phyloP scores from a whole-genome alignment of 345 rosid genomes.

The Gossypium australe region DNA sequence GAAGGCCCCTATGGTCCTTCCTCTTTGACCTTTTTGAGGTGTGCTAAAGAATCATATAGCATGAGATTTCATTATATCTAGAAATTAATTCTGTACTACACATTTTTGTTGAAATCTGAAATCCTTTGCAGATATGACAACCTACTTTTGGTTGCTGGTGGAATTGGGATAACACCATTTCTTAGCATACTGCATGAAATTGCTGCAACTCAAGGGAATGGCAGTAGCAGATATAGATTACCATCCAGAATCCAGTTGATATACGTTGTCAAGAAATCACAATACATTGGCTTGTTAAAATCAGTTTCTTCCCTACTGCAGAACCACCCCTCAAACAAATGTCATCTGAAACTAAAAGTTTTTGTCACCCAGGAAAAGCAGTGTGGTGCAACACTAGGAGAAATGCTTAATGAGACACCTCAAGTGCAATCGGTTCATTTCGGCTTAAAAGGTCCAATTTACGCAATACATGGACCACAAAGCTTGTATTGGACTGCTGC shows the following conservation, averaged over 20 bases:
- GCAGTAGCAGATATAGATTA: slow-evolving; percentile 29
- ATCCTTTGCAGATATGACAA: slow-evolving; percentile 55
- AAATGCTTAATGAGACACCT: slow-evolving; percentile 36
- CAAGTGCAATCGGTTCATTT: slow-evolving; percentile 41
- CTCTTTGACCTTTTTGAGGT: slow-evolving; percentile 62
- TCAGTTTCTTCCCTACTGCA: slow-evolving; percentile 48
- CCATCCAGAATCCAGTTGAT: slow-evolving; percentile 52
- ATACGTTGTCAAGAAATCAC: slow-evolving; percentile 44
- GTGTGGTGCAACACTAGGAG: slow-evolving; percentile 31
- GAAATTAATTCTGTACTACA: background rate
- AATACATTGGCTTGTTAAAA: slow-evolving; percentile 50
- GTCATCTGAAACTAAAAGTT: slow-evolving; percentile 46
- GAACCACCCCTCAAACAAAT: slow-evolving; percentile 29
- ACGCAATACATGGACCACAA: slow-evolving; percentile 48
- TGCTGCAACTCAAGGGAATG: slow-evolving; percentile 28
- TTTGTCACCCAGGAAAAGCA: slow-evolving; percentile 60
- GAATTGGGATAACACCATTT: slow-evolving; percentile 82
- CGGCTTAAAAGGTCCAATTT: slow-evolving; percentile 29
- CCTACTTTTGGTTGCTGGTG: slow-evolving; percentile 71
- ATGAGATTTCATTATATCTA: slow-evolving; percentile 1
- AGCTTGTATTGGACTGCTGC: slow-evolving; percentile 37
- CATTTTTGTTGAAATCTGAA: background rate
- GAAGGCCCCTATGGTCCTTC: slow-evolving; percentile 94
- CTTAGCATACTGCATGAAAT: slow-evolving; percentile 71
- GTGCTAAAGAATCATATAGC: background rate